Base-by-base conservation (phyloP, 2,329 filamentous ascomycete species). In the Colletotrichum lindemuthianum region DNA sequence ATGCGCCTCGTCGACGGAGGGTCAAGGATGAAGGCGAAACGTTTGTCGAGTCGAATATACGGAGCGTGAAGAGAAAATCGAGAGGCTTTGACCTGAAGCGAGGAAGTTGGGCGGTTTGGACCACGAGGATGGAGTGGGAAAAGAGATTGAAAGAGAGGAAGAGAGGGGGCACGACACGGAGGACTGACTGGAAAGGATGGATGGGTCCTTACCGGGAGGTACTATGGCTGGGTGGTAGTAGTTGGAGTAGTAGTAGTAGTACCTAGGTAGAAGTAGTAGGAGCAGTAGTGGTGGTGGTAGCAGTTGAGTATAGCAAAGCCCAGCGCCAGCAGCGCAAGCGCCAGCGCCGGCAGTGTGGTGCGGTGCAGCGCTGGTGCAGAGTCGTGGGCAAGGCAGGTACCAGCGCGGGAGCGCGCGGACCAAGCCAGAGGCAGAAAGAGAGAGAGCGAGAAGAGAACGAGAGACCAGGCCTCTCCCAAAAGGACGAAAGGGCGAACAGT, bases 1-100 rank as follows among this genome's bases (percentile, higher is more conserved):
- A 70, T 72, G 71, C 71, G 73, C 69, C 71, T 73, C 69, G 72
- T 71, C 68, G 69, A 58, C 71, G 71, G 71, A 72, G 70, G 70
- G 67, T 66, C 63, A 67, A 61, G 36, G 67, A 69, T 68, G 68
- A 68, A 65, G 65, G 64, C 66, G 69, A 69, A 60, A 33, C 24
- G 65, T 34, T 47, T 41, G 32, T 60, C 56, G 63, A 60, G 49
- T 67, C 67, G 68, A 58, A 56, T 47, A 63, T 41, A 57, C 32
- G 65, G 47, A 59, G 40, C 41, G 50, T 40, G 49, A 60, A 36
- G 50, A 59, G 47, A 58, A 58, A 59, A 55, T 55, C 56, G 47
- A 58, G 57, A 64, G 52, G 40, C 56, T 49, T 60, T 54, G 59
- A 63, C 60, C 34, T 50, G 41, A 66, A 60, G 52, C n/a, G 56